A percentile compares a stretch with the other conserved stretches of the same genome.
Conservation (phyloP, 2,329 filamentous ascomycete genomes). For the Ambrosiella cleistominuta region DNA sequence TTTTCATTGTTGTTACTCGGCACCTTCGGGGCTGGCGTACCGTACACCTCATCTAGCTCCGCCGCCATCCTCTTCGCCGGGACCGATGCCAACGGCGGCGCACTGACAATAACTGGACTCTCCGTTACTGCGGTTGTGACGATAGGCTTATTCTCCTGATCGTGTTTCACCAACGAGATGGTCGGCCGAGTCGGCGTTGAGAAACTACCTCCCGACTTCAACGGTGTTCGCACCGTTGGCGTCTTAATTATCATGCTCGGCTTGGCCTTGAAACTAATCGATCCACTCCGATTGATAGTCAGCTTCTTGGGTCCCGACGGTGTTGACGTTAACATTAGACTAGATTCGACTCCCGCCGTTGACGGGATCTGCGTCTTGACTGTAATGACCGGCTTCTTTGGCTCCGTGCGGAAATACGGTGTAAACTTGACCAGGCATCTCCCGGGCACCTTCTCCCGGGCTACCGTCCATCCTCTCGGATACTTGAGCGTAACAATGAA, state of each 20-base stretch:
- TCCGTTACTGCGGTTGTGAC: neutral
- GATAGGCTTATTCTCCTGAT: constrained; percentile 3
- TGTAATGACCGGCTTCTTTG: constrained; percentile 3
- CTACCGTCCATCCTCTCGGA: constrained; percentile 26
- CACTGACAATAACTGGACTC: neutral
- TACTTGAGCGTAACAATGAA: constrained; percentile 26
- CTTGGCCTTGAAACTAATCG: constrained; percentile 11
- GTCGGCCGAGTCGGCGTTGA: constrained; percentile 6
- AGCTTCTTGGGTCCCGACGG: constrained; percentile 11
- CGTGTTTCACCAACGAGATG: constrained; percentile 13
- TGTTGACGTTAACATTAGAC: neutral
- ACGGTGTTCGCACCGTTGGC: neutral
- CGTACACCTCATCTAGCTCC: constrained; percentile 7
- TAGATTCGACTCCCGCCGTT: neutral
- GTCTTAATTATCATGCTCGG: constrained; percentile 7
- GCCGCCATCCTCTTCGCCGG: neutral
- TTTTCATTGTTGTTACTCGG: neutral
- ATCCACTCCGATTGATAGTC: constrained; percentile 13
- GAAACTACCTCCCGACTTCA: neutral
- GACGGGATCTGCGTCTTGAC: constrained; percentile 1
- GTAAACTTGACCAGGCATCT: constrained; percentile 24
- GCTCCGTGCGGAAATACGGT: constrained; percentile 21
- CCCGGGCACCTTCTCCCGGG: constrained; percentile 22
- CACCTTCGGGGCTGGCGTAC: neutral
- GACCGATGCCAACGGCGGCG: neutral